These are phyloP conservation scores for Xylaria digitata DNA, from an alignment of 2,329 filamentous ascomycete genomes.

Conservation along the genomic window DNA sequence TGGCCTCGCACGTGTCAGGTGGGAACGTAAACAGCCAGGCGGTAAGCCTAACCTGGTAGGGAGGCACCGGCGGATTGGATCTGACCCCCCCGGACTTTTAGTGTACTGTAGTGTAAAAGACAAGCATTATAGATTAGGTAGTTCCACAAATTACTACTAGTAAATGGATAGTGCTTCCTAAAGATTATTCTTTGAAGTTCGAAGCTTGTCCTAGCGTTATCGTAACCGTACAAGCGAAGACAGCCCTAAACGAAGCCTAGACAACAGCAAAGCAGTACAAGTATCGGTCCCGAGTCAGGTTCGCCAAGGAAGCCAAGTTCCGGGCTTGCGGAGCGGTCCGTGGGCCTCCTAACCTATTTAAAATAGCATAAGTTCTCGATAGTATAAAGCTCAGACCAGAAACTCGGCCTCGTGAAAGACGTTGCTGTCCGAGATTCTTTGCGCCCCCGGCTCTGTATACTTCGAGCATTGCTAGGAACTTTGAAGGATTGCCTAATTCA, in stretches of 20 bases:
- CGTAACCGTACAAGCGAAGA: too few species aligned
- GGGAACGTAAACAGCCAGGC: constrained; percentile 26
- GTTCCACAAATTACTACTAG: too few species aligned
- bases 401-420: background rate
- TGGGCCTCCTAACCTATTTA: constrained; percentile 1
- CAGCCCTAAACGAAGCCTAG: background rate
- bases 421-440: background rate
- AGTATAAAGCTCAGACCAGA: background rate
- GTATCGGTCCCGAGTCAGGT: background rate
- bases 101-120: background rate
- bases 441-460: too few species aligned
- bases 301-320: constrained; percentile 20
- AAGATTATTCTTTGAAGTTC: background rate
- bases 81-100: background rate
- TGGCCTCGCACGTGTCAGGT: constrained; percentile 26
- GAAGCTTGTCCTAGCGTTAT: background rate
- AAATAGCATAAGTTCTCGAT: background rate
- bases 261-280: background rate
- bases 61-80: background rate
- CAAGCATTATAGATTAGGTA: background rate
- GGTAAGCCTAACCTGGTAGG: constrained; percentile 29
- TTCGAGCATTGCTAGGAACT: background rate
- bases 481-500: background rate
- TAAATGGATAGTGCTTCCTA: background rate
- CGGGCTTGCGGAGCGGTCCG: constrained; percentile 24